Base-by-base conservation (phyloP, 2,329 filamentous ascomycete species). In the Ploettnerulaceae sp. region DNA sequence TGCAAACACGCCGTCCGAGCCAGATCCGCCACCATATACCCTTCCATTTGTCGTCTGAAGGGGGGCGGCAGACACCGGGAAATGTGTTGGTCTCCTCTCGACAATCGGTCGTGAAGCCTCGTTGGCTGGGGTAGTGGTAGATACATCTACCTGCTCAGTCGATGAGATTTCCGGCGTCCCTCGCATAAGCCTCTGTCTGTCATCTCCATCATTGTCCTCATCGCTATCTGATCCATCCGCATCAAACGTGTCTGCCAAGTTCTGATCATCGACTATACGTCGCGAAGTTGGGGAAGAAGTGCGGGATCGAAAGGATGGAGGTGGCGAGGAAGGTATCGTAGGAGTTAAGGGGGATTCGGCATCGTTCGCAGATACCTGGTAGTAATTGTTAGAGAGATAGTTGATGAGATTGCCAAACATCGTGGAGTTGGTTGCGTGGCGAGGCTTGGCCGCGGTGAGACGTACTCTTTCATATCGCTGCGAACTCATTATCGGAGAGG, bases 1-100 rank as follows among this genome's bases (percentile, higher is more conserved):
- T 45, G 91, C 93, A 69, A 95, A 98, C 20, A 98, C 93, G 51
- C 93, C 93, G 67, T 97, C 93, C 39, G 88, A 89, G 45, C 86
- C 82, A n/a, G 82, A 79, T 18, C 83, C 84, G 43, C 84, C 79
- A 33, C 88, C 85, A 51, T 88, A 81, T 2, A 86, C 75, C 52
- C 79, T 71, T 5, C 60, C 60, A 9, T 53, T 54, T 22, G 45
- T 29, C 6, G 25, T 14, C 4, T 54, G 48, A 17, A 48, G 51
- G 46, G 56, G 40, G 50, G 58, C 54, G 5, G 48, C 42, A 51
- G 61, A 63, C 9, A 53, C 47, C 6, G 61, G 61, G 15, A 64
- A 31, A 43, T 54, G 52, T 12, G 61, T 63, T 9, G 53, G 43
- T 44, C 57, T 48, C 22, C 58, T 54, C 31, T 59, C 56, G 12